Evolutionary conservation across 2,329 filamentous ascomycete species (phyloP).

Genomic region (Orbilia oligospora): DNA sequence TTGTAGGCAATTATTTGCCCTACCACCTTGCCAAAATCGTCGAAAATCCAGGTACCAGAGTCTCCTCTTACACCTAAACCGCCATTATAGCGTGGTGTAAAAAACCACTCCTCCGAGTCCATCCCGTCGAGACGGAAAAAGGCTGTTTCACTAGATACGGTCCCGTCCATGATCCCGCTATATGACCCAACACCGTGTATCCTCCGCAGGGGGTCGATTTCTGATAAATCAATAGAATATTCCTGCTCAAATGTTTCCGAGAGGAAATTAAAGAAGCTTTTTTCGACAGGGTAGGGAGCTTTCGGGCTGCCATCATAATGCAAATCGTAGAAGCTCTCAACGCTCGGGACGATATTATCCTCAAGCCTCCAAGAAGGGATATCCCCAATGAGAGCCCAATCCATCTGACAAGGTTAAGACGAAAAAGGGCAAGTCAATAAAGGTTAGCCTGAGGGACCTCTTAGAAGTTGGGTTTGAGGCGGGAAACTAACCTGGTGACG

Average conservation of each 20-base stretch:
- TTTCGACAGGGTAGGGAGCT: constrained; percentile 58
- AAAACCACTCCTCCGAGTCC: constrained; percentile 61
- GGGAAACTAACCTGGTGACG: constrained; percentile 52
- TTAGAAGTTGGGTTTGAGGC: not conserved
- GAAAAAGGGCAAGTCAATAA: not conserved
- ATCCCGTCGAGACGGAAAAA: constrained; percentile 60
- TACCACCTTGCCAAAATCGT: constrained; percentile 60
- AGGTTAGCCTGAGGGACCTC: constrained; percentile 6
- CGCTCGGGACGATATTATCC: constrained; percentile 58
- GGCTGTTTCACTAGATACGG: constrained; percentile 54
- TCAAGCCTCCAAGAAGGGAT: constrained; percentile 59
- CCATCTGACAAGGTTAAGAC: constrained; percentile 33
- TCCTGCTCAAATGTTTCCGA: constrained; percentile 60
- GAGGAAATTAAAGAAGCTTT: constrained; percentile 57
- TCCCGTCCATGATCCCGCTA: constrained; percentile 60
- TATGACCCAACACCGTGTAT: constrained; percentile 59
- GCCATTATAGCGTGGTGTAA: constrained; percentile 58
- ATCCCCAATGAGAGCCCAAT: constrained; percentile 59
- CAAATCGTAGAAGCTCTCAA: constrained; percentile 59
- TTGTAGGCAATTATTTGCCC: constrained; percentile 61
- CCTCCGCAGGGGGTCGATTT: constrained; percentile 53
- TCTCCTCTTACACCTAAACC: constrained; percentile 55
- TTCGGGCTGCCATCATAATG: constrained; percentile 59
- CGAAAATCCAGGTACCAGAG: constrained; percentile 60
- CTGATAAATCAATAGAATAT: constrained; percentile 52